Percentiles rank a stretch among this genome's conserved stretches.
phyloP scores from a whole-genome alignment of 495 filamentous ascomycete genomes.

The Monascus purpureus region DNA sequence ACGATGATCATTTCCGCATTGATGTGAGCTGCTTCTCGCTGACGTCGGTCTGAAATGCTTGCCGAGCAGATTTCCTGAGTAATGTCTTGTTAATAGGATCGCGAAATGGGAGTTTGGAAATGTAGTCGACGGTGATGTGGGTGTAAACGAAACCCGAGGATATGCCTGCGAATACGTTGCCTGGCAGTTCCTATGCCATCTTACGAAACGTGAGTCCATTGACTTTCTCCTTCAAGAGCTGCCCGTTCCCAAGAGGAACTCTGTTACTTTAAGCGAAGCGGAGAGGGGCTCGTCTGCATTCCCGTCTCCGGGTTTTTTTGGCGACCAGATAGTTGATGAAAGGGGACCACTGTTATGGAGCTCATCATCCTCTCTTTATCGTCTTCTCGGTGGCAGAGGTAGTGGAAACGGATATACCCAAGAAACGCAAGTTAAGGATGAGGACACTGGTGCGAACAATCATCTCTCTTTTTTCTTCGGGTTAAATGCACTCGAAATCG shows the following conservation, averaged over 20 bases:
- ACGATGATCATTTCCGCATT: constrained; percentile 63
- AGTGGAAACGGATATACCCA: constrained; percentile 2
- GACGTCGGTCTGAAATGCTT: background rate
- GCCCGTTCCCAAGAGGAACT: constrained; percentile 18
- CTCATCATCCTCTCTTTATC: constrained; percentile 12
- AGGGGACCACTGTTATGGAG: constrained; percentile 17
- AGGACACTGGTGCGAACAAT: constrained; percentile 28
- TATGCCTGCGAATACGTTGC: constrained; percentile 85
- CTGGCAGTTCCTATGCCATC: constrained; percentile 69
- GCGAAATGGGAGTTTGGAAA: constrained; percentile 65
- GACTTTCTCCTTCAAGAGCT: constrained; percentile 77
- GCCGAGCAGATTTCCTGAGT: background rate
- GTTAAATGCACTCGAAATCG: constrained; percentile 82
- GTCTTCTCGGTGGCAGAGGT: constrained; percentile 9
- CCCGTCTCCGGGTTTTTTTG: background rate
- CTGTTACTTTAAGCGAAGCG: constrained; percentile 8
- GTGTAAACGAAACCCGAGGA: constrained; percentile 61
- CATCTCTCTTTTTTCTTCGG: constrained; percentile 55
- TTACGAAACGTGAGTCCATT: constrained; percentile 69
- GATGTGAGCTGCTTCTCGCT: constrained; percentile 38
- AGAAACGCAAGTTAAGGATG: constrained; percentile 3
- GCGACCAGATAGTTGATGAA: constrained; percentile 8
- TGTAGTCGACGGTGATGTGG: constrained; percentile 48
- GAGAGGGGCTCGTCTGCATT: constrained; percentile 14
- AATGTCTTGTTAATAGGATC: constrained; percentile 48